Percentiles rank a stretch among this genome's conserved stretches.
These are phyloP conservation scores for Leccinum aurantiacum DNA, from an alignment of 768 basidiomycete genomes.

Conservation along the genomic window DNA sequence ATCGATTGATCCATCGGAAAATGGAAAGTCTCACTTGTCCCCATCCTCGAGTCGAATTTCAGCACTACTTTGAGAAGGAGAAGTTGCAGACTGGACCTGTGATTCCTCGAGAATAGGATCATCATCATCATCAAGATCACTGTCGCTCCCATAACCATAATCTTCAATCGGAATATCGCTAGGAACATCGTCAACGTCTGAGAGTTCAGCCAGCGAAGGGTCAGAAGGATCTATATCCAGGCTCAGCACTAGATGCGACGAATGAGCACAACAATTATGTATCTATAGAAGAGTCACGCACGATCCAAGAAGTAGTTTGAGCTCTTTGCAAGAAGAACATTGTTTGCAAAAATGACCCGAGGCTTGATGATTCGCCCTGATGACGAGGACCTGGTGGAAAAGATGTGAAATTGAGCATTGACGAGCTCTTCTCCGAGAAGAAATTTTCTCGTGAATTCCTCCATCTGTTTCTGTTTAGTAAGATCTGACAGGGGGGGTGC, in stretches of 20 bases:
- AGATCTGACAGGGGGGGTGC: neutral
- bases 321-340: neutral
- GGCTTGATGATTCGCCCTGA: neutral
- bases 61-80: neutral
- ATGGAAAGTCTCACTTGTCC: neutral
- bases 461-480: neutral
- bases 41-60: neutral
- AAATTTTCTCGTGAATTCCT: neutral
- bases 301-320: neutral
- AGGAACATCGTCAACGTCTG: neutral
- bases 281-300: neutral
- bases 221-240: neutral
- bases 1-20: neutral
- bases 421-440: neutral
- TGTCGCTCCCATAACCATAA: neutral
- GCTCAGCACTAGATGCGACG: neutral
- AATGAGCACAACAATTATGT: neutral
- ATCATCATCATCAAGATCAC: neutral
- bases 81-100: neutral
- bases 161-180: neutral
- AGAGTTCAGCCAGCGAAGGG: neutral
- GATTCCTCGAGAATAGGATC: neutral
- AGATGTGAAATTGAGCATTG: neutral
- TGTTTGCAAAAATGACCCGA: neutral
- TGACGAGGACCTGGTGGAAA: neutral